phyloP scores from a whole-genome alignment of 225 moss, liverwort and hornwort genomes.

The Pleurozium schreberi region DNA sequence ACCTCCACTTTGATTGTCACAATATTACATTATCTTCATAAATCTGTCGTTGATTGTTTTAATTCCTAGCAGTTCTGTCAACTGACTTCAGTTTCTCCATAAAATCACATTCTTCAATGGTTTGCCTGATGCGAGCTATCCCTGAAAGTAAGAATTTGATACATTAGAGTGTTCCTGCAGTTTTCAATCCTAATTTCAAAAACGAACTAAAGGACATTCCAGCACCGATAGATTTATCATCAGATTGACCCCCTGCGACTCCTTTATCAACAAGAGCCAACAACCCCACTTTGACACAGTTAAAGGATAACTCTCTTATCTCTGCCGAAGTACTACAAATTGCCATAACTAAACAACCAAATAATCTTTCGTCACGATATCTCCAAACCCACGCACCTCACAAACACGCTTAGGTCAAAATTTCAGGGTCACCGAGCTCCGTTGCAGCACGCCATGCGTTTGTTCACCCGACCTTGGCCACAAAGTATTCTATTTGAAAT shows the following conservation, averaged over 20 bases:
- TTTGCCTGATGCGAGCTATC: not conserved
- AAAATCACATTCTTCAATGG: not conserved
- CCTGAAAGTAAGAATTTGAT: not conserved
- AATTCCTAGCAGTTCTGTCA: not conserved
- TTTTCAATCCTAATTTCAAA: not conserved
- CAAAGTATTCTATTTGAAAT: not conserved
- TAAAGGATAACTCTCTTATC: not conserved
- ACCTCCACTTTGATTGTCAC: not conserved
- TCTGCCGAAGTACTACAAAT: not conserved
- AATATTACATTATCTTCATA: not conserved
- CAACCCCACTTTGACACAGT: not conserved
- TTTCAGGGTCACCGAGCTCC: not conserved
- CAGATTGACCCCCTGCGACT: not conserved
- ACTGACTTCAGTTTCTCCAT: not conserved
- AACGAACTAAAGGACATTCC: not conserved
- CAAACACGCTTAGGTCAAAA: not conserved
- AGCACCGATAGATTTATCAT: not conserved
- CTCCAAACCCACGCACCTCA: constrained; percentile 6
- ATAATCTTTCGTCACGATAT: not conserved
- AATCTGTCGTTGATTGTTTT: not conserved
- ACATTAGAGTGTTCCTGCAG: not conserved
- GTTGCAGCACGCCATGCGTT: not conserved
- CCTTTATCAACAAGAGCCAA: not conserved
- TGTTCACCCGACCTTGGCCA: not conserved
- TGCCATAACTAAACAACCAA: not conserved